Evolutionary conservation across 1,139 yeast genomes (phyloP).

Genomic region (Yamadazyma spencermartinsiae): DNA sequence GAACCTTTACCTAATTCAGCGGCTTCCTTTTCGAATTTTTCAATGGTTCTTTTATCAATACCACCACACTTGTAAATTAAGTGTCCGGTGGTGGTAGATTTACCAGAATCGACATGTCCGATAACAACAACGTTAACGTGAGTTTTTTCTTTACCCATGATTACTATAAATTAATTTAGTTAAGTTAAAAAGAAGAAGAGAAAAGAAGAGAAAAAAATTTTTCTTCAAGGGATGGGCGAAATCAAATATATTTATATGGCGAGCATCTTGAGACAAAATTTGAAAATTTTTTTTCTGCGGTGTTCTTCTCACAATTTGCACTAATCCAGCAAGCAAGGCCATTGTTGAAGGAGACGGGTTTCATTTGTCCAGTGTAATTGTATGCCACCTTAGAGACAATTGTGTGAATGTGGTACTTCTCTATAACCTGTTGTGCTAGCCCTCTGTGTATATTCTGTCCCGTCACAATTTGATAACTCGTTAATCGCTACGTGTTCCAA

Average conservation of each 20-base stretch:
- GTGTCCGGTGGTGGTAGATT: slow-evolving; percentile 91
- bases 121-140: slow-evolving; percentile 99
- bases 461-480: too few relatives aligned
- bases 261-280: slow-evolving; percentile 4
- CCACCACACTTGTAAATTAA: slow-evolving; percentile 92
- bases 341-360: background rate
- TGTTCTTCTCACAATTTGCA: slow-evolving; percentile 1
- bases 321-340: slow-evolving; percentile 1
- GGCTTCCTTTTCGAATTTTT: slow-evolving; percentile 98
- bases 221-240: slow-evolving; percentile 12
- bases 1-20: slow-evolving; percentile 98
- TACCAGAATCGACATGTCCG: slow-evolving; percentile 99
- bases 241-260: slow-evolving; percentile 10
- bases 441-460: too few relatives aligned
- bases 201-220: slow-evolving; percentile 9
- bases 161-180: slow-evolving; percentile 4
- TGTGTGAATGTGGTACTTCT: too few relatives aligned
- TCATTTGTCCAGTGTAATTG: too few relatives aligned
- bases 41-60: slow-evolving; percentile 96
- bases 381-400: too few relatives aligned
- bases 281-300: slow-evolving; percentile 9
- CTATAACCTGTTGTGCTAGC: too few relatives aligned
- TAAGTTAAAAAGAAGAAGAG: slow-evolving; percentile 7
- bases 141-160: slow-evolving; percentile 86
- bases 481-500: too few relatives aligned